Conservation (phyloP, 164 flowering plant genomes). For the Macadamia tetraphylla region DNA sequence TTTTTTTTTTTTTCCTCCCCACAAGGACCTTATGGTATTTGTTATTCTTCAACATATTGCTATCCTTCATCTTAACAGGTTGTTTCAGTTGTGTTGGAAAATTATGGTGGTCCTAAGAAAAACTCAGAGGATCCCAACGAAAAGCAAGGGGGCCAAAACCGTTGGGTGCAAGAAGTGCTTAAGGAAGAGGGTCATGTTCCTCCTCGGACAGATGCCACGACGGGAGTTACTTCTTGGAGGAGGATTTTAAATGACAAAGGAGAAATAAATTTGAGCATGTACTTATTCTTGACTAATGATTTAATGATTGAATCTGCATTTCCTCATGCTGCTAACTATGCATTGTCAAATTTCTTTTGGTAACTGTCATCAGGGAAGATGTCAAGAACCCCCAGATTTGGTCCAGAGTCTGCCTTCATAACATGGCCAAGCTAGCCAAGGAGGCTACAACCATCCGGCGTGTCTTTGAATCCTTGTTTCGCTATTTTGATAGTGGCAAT, state of each 20-base stretch:
- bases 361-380: conserved; percentile 55
- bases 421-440: conserved; percentile 89
- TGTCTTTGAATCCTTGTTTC: conserved; percentile 82
- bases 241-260: conserved; percentile 62
- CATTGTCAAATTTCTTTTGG: conserved; percentile 1
- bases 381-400: conserved; percentile 67
- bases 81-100: conserved; percentile 80
- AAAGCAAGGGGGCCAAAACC: conserved; percentile 27
- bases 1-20: neutral
- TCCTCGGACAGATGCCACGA: conserved; percentile 26
- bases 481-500: conserved; percentile 69
- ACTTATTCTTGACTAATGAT: conserved; percentile 21
- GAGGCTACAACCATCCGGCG: conserved; percentile 89
- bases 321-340: conserved; percentile 1
- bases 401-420: conserved; percentile 84
- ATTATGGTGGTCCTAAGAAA: conserved; percentile 44
- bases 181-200: conserved; percentile 57
- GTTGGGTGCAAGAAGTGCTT: conserved; percentile 72
- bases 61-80: conserved; percentile 32
- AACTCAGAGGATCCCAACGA: conserved; percentile 22
- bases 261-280: conserved; percentile 57
- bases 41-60: neutral
- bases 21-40: neutral
- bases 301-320: conserved; percentile 2
- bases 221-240: conserved; percentile 70